Conservation (phyloP, 805 yeast genomes). For the Saturnispora saitoi region DNA sequence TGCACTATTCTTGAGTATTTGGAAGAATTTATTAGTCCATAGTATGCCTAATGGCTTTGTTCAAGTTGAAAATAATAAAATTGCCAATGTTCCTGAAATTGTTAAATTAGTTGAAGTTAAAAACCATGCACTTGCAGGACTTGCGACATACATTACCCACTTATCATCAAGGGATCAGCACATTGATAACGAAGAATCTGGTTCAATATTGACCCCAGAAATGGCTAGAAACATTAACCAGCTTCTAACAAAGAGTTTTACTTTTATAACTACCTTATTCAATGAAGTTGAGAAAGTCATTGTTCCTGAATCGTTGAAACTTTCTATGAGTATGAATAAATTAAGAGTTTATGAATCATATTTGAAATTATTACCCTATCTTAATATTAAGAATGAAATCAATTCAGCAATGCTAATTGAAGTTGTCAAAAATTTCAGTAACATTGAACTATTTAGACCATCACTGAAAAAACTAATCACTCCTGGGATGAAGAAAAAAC, state of each 20-base stretch:
- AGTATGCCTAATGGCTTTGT: slow-evolving; percentile 36
- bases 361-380: slow-evolving; percentile 27
- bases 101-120: slow-evolving; percentile 41
- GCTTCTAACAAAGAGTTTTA: slow-evolving; percentile 25
- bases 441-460: slow-evolving; percentile 13
- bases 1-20: slow-evolving; percentile 50
- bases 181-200: slow-evolving; percentile 12
- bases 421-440: slow-evolving; percentile 27
- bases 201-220: slow-evolving; percentile 27
- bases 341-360: slow-evolving; percentile 27
- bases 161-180: slow-evolving; percentile 33
- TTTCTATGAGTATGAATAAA: slow-evolving; percentile 23
- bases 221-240: slow-evolving; percentile 26
- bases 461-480: slow-evolving; percentile 5
- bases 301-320: slow-evolving; percentile 18
- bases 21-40: slow-evolving; percentile 53
- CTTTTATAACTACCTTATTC: slow-evolving; percentile 21
- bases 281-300: slow-evolving; percentile 16
- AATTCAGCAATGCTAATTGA: slow-evolving; percentile 27
- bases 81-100: slow-evolving; percentile 28
- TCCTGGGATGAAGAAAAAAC: slow-evolving; percentile 12
- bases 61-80: slow-evolving; percentile 22
- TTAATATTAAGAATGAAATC: slow-evolving; percentile 26
- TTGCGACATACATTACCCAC: slow-evolving; percentile 44
- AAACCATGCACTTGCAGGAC: slow-evolving; percentile 49